Evolutionary conservation across 2,329 filamentous ascomycete genomes (phyloP), one percentile per base, ranked within the genome.

Genomic region (Botrytis galanthina): DNA sequence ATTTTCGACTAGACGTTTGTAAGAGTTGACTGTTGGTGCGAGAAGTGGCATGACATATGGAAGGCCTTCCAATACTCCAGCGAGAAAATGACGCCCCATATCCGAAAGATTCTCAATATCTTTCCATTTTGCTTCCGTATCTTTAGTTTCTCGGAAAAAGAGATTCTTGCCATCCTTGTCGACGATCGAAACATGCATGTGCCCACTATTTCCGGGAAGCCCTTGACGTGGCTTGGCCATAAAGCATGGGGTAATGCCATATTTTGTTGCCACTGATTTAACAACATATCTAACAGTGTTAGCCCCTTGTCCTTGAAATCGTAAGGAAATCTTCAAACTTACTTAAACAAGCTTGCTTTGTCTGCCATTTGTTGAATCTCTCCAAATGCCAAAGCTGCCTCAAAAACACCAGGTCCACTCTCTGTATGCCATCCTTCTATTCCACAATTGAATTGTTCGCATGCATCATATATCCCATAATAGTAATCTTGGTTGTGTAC

Each of bases 391-490:
- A 99, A 88, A 29, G 96, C 94, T 20, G 96, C 96, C 84, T 99
- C 96, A 81, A 95, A 98, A 5, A 99, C 96, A 62, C 95, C 95
- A 0, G 95, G 95, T 0, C 95, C 95, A 77, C 92, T 95, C 84
- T 98, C 95, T 14, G 95, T 97, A 84, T 98, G 95, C 95, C 95
- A 98, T 63, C 95, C 94, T 82, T 98, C 95, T 67, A 98, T 92
- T 76, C 92, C 88, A 80, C 93, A 96, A 59, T 87, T 85, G 84
- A 97, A 97, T 74, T 89, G 86, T 76, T 88, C 86, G 84, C 94
- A 97, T 0, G 91, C 88, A 76, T 97, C 89, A 82, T 93, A 97
- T 68, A 97, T 88, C 63, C 92, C 90, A 81, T 97, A 97, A 84
- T 93, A 98, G 84, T 95, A 97, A 60, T 96, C 93, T 83, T 97